Percentiles rank a stretch among this genome's conserved stretches.
Evolutionary conservation across 1,139 yeast genomes (phyloP).

Genomic region (Magnusiomyces clavatus): DNA sequence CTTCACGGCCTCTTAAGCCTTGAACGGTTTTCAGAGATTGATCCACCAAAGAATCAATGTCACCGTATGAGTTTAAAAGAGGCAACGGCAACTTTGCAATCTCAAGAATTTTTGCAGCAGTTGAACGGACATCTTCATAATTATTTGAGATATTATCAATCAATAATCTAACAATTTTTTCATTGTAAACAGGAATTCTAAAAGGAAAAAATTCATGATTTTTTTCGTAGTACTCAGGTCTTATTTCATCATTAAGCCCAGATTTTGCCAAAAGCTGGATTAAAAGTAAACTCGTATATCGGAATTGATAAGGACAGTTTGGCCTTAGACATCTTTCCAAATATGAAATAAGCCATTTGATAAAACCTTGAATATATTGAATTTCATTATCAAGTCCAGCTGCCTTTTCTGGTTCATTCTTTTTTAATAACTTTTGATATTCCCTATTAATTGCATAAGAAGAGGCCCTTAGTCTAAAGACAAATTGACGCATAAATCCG

Average conservation of each 20-base stretch:
- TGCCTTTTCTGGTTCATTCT: conserved; percentile 15
- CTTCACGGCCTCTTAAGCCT: conserved; percentile 58
- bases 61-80: conserved; percentile 19
- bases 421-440: conserved; percentile 30
- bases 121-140: conserved; percentile 65
- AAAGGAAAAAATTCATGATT: conserved; percentile 40
- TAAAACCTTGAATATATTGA: conserved; percentile 33
- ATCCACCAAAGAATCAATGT: conserved; percentile 28
- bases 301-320: conserved; percentile 61
- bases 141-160: conserved; percentile 59
- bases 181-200: conserved; percentile 37
- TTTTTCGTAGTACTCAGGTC: conserved; percentile 34
- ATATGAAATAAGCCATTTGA: conserved; percentile 38
- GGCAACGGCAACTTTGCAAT: conserved; percentile 39
- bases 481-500: conserved; percentile 52
- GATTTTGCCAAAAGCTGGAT: conserved; percentile 43
- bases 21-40: conserved; percentile 42
- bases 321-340: conserved; percentile 46
- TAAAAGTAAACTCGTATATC: conserved; percentile 45
- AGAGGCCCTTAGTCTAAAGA: conserved; percentile 60
- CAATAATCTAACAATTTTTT: conserved; percentile 39
- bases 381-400: conserved; percentile 15
- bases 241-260: conserved; percentile 46
- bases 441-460: conserved; percentile 49
- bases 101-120: conserved; percentile 42